Conservation (phyloP, 768 basidiomycete species). For the Lentinula lateritia region DNA sequence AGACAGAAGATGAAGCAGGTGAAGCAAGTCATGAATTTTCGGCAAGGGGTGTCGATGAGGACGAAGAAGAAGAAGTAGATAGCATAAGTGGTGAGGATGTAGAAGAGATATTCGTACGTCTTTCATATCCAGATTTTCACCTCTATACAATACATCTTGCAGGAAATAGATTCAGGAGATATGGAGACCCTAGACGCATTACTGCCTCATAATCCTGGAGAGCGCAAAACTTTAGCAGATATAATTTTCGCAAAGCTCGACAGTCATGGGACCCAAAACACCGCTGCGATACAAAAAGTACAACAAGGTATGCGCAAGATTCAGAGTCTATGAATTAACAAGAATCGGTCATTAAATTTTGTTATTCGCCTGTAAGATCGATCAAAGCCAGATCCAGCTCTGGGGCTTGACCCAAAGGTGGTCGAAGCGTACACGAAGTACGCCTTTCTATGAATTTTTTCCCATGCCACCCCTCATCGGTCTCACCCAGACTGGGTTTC, state of each 20-base stretch:
- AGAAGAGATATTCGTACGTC: conserved; percentile 58
- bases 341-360: not conserved
- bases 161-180: conserved; percentile 92
- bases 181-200: conserved; percentile 80
- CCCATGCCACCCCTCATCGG: not conserved
- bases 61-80: conserved; percentile 34
- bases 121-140: not conserved
- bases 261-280: conserved; percentile 43
- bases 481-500: conserved; percentile 62
- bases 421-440: conserved; percentile 93
- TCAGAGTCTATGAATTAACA: too few relatives aligned
- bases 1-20: conserved; percentile 47
- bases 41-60: conserved; percentile 28
- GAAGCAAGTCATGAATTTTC: conserved; percentile 56
- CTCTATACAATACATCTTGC: conserved; percentile 11
- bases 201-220: conserved; percentile 67
- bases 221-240: conserved; percentile 87
- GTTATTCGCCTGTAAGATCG: conserved; percentile 25
- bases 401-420: conserved; percentile 87
- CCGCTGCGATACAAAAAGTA: conserved; percentile 55
- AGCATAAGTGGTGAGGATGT: conserved; percentile 32
- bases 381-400: conserved; percentile 69
- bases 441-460: conserved; percentile 19
- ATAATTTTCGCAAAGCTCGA: conserved; percentile 95
- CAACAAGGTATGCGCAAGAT: conserved; percentile 40